Evolutionary conservation across 148 eudicot genomes (phyloP).

Genomic region (Camellia sinensis): DNA sequence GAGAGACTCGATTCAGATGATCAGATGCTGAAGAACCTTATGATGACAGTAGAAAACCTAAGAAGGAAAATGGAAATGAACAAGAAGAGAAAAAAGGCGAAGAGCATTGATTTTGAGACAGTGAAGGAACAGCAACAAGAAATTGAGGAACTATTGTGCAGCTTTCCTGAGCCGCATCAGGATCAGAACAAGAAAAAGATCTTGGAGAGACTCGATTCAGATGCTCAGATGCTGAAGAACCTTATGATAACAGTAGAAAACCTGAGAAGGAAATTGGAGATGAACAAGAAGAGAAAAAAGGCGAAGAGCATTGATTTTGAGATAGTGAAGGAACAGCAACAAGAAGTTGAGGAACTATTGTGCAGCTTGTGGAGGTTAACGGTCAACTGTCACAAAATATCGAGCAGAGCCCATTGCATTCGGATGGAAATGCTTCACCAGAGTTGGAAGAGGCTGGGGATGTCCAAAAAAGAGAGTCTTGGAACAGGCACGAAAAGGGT

Average conservation of each 20-base stretch:
- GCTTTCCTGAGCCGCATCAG: too few species aligned
- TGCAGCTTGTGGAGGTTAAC: constrained; percentile 60
- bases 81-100: constrained; percentile 41
- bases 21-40: constrained; percentile 51
- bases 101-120: constrained; percentile 47
- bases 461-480: constrained; percentile 36
- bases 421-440: constrained; percentile 23
- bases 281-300: too few species aligned
- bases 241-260: too few species aligned
- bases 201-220: too few species aligned
- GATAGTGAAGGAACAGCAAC: too few species aligned
- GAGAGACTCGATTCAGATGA: constrained; percentile 69
- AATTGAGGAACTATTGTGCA: too few species aligned
- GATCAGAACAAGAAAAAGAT: too few species aligned
- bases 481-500: constrained; percentile 64
- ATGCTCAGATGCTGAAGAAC: too few species aligned
- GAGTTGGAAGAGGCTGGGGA: constrained; percentile 40
- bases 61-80: constrained; percentile 52
- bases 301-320: too few species aligned
- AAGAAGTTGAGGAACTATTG: too few species aligned
- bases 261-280: too few species aligned
- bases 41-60: constrained; percentile 52
- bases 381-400: constrained; percentile 39
- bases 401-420: constrained; percentile 39
- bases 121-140: constrained; percentile 60